Percentiles rank a stretch among this genome's conserved stretches.
Conservation (phyloP, 306 rosid genomes). For the Citrullus mucosospermus region DNA sequence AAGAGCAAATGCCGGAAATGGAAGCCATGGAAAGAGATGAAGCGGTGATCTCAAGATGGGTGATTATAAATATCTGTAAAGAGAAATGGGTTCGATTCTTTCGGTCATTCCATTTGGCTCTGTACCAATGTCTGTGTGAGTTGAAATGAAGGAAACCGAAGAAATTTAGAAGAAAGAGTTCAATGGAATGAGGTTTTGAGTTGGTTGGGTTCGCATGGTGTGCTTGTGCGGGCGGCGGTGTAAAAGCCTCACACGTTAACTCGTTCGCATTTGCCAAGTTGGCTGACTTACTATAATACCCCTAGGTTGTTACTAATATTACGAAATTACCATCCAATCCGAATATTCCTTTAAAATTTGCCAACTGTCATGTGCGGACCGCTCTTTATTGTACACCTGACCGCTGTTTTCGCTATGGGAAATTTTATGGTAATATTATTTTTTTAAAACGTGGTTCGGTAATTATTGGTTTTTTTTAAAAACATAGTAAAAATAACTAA, state of each 20-base stretch:
- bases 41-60: slow-evolving; percentile 3
- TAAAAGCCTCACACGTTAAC: slow-evolving; percentile 21
- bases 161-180: neutral
- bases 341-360: neutral
- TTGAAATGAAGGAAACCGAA: neutral
- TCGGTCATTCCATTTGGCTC: slow-evolving; percentile 4
- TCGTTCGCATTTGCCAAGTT: slow-evolving; percentile 3
- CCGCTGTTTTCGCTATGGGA: neutral
- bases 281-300: neutral
- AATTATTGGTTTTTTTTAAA: too few relatives aligned
- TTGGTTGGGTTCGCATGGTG: slow-evolving; percentile 6
- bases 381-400: neutral
- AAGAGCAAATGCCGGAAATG: slow-evolving; percentile 56
- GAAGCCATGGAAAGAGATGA: slow-evolving; percentile 43
- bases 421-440: too few relatives aligned
- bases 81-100: neutral
- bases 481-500: too few relatives aligned
- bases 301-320: neutral
- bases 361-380: neutral
- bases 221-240: slow-evolving; percentile 17
- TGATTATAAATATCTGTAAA: neutral
- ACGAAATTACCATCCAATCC: slow-evolving; percentile 11
- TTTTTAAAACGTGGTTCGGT: too few relatives aligned
- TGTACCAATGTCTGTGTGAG: neutral
- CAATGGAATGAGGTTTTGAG: neutral